Evolutionary conservation across 345 rosid genomes (phyloP).

Genomic region (Syzygium jambos): DNA sequence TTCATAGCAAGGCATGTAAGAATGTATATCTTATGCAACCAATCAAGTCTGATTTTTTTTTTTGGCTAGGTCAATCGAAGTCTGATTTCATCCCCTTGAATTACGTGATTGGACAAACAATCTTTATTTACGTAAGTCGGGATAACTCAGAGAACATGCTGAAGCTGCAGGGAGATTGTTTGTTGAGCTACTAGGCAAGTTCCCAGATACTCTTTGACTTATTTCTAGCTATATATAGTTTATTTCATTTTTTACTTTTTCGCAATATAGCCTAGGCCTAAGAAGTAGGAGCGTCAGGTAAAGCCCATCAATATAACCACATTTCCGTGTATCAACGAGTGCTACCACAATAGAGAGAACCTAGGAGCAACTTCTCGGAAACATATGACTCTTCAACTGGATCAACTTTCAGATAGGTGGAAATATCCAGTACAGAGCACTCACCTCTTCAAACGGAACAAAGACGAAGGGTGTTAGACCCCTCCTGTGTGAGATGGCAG

Average conservation of each 20-base stretch:
- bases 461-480: conserved; percentile 83
- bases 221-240: neutral
- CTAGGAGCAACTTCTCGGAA: neutral
- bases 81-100: neutral
- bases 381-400: neutral
- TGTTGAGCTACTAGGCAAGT: neutral
- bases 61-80: neutral
- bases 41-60: neutral
- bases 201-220: neutral
- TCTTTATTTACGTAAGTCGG: neutral
- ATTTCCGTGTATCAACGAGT: neutral
- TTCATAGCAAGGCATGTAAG: neutral
- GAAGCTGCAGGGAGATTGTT: neutral
- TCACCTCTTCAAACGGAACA: conserved; percentile 92
- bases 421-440: neutral
- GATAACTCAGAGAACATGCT: neutral
- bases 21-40: neutral
- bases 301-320: neutral
- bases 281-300: neutral
- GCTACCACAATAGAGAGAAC: neutral
- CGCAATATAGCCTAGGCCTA: neutral
- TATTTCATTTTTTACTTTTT: neutral
- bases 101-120: neutral
- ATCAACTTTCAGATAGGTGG: neutral
- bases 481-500: conserved; percentile 80